Evolutionary conservation across 257 asterid genomes (phyloP), one percentile per base, ranked within the genome.

Genomic region (Scutellaria galericulata): DNA sequence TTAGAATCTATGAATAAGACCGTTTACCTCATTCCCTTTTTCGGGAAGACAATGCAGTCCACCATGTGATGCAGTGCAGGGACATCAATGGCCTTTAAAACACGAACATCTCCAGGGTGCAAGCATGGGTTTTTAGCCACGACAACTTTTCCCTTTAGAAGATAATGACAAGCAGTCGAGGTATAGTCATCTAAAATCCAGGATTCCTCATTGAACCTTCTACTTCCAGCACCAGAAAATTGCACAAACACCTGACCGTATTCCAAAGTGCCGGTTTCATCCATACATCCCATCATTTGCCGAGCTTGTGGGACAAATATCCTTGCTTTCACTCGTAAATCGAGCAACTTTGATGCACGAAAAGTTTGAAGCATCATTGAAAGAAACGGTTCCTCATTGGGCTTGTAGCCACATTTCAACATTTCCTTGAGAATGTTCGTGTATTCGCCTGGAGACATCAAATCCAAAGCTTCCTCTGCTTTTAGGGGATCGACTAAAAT

Each of bases 51-150:
- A 14, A 91, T 85, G 40, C 99, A 91, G 71, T 94, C 97, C 73
- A 94, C 95, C 99, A 94, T 88, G 83, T 89, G 99, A 70, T 66
- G 81, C 80, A 94, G 76, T 7, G 45, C 78, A 0, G 81, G 87
- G 74, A 84, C 87, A 52, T 94, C 64, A 50, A 94, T 75, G 45
- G 97, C 97, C 64, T 24, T 52, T 11, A 94, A 66, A 56, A 91
- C 84, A 73, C 99, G 99, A 47, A 94, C 84, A 74, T 94, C 97
- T 27, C 99, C 99, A 1, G 99, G 99, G 71, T 94, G 97, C 83
- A 94, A 78, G 75, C 99, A 94, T 4, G 99, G 99, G 72, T 91
- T 94, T 71, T 91, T 94, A 5, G 99, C 97, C 85, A 94, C 99
- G 3, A 67, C 80, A 13, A 94, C 96, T 9, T 20, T 82, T 55